These are phyloP conservation scores for Fusarium sp. DNA, from an alignment of 2,329 filamentous ascomycete genomes.

Conservation along the genomic window DNA sequence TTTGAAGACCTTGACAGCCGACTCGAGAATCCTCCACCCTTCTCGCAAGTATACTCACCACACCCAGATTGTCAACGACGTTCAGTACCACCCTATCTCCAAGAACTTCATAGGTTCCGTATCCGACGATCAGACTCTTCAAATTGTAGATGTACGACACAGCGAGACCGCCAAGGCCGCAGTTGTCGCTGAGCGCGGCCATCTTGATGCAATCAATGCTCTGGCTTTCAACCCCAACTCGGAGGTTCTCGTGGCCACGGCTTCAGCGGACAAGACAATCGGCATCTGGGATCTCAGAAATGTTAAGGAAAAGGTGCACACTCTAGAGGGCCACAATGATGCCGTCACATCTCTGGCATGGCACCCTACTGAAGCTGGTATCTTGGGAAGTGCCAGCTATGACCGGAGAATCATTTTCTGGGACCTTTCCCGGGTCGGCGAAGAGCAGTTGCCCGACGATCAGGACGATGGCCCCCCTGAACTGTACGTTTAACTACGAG, in stretches of 20 bases:
- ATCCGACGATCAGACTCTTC: slow-evolving; percentile 92
- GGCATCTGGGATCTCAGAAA: slow-evolving; percentile 96
- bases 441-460: slow-evolving; percentile 95
- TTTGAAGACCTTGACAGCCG: slow-evolving; percentile 77
- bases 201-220: slow-evolving; percentile 94
- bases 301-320: slow-evolving; percentile 88
- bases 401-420: slow-evolving; percentile 96
- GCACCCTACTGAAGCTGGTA: slow-evolving; percentile 90
- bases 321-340: slow-evolving; percentile 87
- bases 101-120: slow-evolving; percentile 89
- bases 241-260: slow-evolving; percentile 92
- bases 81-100: slow-evolving; percentile 92
- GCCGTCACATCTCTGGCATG: slow-evolving; percentile 92
- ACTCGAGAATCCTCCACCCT: slow-evolving; percentile 76
- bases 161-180: slow-evolving; percentile 73
- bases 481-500: slow-evolving; percentile 69
- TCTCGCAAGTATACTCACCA: slow-evolving; percentile 86
- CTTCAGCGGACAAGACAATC: slow-evolving; percentile 94
- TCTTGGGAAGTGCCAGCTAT: slow-evolving; percentile 91
- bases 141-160: slow-evolving; percentile 88
- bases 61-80: slow-evolving; percentile 92
- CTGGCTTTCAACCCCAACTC: slow-evolving; percentile 91
- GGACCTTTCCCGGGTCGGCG: slow-evolving; percentile 91
- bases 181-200: slow-evolving; percentile 76
- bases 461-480: slow-evolving; percentile 95